Evolutionary conservation across 2,329 filamentous ascomycete species (phyloP).

Genomic region (Fusarium sp.): DNA sequence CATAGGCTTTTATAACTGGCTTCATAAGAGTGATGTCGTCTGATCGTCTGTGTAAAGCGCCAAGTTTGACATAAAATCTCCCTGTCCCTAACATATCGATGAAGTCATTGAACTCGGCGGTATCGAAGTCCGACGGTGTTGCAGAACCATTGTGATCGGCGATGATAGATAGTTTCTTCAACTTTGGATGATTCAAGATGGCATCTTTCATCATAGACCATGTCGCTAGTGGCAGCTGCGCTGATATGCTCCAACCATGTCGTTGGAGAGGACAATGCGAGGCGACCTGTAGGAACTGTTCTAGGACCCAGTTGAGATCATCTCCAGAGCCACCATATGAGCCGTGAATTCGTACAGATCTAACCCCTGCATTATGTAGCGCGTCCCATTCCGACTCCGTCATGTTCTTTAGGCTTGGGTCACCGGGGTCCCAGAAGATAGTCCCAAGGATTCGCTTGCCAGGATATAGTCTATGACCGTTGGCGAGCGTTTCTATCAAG

Average conservation of each 20-base stretch:
- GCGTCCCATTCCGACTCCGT: background rate
- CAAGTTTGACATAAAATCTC: background rate
- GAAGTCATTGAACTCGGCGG: background rate
- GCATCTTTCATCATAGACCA: slow-evolving; percentile 9
- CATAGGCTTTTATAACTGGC: background rate
- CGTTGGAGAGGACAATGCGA: background rate
- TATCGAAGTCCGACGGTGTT: background rate
- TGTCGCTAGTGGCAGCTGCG: background rate
- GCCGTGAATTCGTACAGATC: slow-evolving; percentile 7
- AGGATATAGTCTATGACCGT: background rate
- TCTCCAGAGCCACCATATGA: slow-evolving; percentile 3
- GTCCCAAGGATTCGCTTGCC: background rate
- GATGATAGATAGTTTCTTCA: background rate
- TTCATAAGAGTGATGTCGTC: background rate
- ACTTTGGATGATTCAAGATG: background rate
- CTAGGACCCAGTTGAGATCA: background rate
- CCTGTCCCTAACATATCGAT: background rate
- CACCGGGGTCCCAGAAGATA: slow-evolving; percentile 2
- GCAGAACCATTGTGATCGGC: slow-evolving; percentile 9
- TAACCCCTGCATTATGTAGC: background rate
- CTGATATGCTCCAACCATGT: slow-evolving; percentile 10
- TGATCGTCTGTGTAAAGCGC: slow-evolving; percentile 7
- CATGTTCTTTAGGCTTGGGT: background rate
- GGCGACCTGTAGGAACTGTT: background rate
- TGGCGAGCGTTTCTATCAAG: background rate